Base-by-base conservation (phyloP, 2,329 filamentous ascomycete species). In the Akanthomyces muscarius region DNA sequence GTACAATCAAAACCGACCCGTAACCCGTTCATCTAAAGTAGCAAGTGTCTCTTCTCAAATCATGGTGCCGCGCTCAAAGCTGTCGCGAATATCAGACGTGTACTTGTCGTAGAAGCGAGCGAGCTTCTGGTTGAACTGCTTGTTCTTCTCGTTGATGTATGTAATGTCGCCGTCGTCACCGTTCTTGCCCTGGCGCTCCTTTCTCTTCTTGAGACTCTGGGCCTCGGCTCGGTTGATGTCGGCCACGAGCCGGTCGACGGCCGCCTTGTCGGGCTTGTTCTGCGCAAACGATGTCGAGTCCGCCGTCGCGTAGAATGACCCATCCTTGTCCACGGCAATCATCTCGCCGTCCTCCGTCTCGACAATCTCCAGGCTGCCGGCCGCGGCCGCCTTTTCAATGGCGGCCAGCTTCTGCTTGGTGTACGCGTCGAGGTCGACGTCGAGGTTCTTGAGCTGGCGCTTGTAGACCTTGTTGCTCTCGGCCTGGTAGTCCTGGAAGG, bases 71-170 rank as follows among this genome's bases (percentile, higher is more conserved):
- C 95, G 86, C 83, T 99, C 95, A 75, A 99, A 99, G 76, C 90
- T 97, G 73, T 99, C 95, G 73, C 95, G 83, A 70, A 99, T 98
- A 75, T 99, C 95, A 38, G 90, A 87, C 52, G 95, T 99, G 77
- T 99, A 99, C 81, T 97, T 96, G 80, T 99, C 95, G 78, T 99
- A 99, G 80, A 98, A 99, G 68, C 95, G 84, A 61, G 89, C 83
- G 76, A 99, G 81, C 80, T 99, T 98, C 80, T 96, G 88, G 86
- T 99, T 99, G 81, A 99, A 99, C 83, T 97, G 92, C 83, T 98
- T 98, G 83, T 99, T 99, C 89, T 99, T 97, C 79, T 97, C 92
- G 79, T 99, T 99, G 85, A 99, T 99, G 78, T 97, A 98, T 8
- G 94, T 98, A 70, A 98, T 90, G 76, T 99, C 95, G 33, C 87